A percentile compares a stretch with the other conserved stretches of the same genome.
Conservation (phyloP, 257 asterid genomes). For the Plectranthus barbatus region DNA sequence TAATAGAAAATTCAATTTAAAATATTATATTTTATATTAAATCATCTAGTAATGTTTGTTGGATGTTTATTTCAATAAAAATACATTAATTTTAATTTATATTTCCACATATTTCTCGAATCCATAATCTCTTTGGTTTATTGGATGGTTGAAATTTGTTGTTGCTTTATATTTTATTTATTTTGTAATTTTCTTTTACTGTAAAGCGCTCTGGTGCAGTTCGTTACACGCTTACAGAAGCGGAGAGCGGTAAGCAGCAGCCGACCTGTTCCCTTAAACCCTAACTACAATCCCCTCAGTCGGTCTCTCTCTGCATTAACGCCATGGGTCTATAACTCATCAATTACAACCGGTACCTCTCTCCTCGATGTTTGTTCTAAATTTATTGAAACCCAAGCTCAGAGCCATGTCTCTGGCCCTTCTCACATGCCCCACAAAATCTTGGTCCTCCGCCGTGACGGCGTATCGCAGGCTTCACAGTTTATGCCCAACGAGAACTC, state of each 20-base stretch:
- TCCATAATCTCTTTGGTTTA: too few species aligned
- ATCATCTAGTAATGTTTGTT: too few species aligned
- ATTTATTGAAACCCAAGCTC: constrained; percentile 32
- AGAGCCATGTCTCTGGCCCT: constrained; percentile 41
- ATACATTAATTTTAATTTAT: too few species aligned
- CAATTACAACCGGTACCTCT: constrained; percentile 10
- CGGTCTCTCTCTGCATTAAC: not conserved
- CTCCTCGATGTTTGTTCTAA: constrained; percentile 24
- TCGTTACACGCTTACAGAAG: too few species aligned
- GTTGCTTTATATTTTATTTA: too few species aligned
- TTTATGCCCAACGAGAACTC: constrained; percentile 16
- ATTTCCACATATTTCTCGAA: too few species aligned
- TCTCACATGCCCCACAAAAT: constrained; percentile 22
- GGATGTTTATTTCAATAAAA: too few species aligned
- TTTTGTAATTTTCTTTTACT: too few species aligned
- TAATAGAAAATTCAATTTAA: too few species aligned
- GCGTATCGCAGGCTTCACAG: constrained; percentile 24
- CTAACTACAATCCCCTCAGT: constrained; percentile 25
- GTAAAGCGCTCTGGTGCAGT: too few species aligned
- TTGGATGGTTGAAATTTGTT: too few species aligned
- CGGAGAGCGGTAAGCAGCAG: not conserved
- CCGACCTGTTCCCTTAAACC: constrained; percentile 31
- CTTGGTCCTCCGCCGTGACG: constrained; percentile 26
- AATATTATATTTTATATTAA: too few species aligned
- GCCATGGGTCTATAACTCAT: constrained; percentile 9